A percentile compares a stretch with the other conserved stretches of the same genome.
Conservation (phyloP, 495 filamentous ascomycete genomes). For the Annulohypoxylon maeteangense region DNA sequence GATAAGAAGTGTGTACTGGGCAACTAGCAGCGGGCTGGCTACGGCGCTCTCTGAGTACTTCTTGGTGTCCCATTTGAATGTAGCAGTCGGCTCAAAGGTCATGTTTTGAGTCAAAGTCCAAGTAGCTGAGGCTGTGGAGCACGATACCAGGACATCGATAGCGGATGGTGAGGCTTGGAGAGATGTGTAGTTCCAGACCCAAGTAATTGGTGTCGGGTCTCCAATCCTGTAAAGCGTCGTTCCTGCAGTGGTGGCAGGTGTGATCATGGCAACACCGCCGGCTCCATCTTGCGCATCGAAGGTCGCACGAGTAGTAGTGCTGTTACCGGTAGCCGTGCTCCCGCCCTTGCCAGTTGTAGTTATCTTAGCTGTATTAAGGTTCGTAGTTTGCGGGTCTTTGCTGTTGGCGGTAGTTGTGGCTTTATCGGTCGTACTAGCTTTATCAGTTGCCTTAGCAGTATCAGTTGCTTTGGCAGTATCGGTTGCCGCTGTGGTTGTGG, state of each 20-base stretch:
- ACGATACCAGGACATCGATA: slow-evolving; percentile 84
- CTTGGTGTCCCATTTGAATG: slow-evolving; percentile 80
- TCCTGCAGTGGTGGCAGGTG: slow-evolving; percentile 67
- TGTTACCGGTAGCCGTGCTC: slow-evolving; percentile 34
- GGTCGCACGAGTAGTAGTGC: slow-evolving; percentile 61
- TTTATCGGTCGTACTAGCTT: slow-evolving; percentile 17
- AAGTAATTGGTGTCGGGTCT: slow-evolving; percentile 81
- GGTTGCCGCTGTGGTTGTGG: slow-evolving; percentile 38
- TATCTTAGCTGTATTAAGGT: slow-evolving; percentile 51
- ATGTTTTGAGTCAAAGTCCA: slow-evolving; percentile 66
- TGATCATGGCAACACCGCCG: slow-evolving; percentile 85
- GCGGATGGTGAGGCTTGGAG: slow-evolving; percentile 78
- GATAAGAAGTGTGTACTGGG: slow-evolving; percentile 85
- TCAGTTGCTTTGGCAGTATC: slow-evolving; percentile 5
- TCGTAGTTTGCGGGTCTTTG: slow-evolving; percentile 32
- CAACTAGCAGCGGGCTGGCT: slow-evolving; percentile 68
- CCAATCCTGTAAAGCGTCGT: slow-evolving; percentile 89
- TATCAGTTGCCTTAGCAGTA: slow-evolving; percentile 3
- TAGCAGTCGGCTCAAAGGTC: slow-evolving; percentile 56
- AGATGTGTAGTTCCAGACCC: slow-evolving; percentile 95
- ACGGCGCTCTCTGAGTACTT: slow-evolving; percentile 72
- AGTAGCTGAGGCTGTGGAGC: slow-evolving; percentile 61
- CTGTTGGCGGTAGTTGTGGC: slow-evolving; percentile 19
- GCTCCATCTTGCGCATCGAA: slow-evolving; percentile 70
- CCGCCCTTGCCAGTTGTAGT: slow-evolving; percentile 15